These are phyloP conservation scores for Zalerion maritima DNA, from an alignment of 495 filamentous ascomycete genomes.

Conservation along the genomic window DNA sequence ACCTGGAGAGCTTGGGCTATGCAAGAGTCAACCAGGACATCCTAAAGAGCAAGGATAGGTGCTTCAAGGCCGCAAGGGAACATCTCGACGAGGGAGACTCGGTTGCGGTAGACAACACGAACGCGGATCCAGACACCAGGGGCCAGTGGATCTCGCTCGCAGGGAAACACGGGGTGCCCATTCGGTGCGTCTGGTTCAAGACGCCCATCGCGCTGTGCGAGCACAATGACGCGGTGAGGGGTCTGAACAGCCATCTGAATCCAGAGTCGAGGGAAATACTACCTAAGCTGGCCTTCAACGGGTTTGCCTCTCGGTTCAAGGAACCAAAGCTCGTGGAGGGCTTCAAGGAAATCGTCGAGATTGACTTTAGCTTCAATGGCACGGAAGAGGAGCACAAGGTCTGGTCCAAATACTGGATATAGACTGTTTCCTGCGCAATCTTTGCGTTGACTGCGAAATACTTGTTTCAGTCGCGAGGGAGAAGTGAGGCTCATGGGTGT, in stretches of 20 bases:
- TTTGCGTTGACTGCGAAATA: no score
- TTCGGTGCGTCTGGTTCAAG: constrained; percentile 79
- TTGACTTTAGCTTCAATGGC: constrained; percentile 44
- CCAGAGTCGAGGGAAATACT: constrained; percentile 64
- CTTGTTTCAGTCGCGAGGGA: no score
- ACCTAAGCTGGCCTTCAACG: constrained; percentile 64
- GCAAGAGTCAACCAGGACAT: constrained; percentile 81
- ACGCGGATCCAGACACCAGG: constrained; percentile 63
- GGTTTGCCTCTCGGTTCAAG: constrained; percentile 53
- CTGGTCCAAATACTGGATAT: constrained; percentile 66
- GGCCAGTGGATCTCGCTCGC: constrained; percentile 63
- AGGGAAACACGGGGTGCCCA: constrained; percentile 50
- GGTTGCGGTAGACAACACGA: constrained; percentile 79
- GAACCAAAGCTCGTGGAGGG: constrained; percentile 64
- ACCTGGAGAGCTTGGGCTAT: constrained; percentile 67
- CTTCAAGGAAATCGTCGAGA: constrained; percentile 60
- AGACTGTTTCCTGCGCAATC: no score
- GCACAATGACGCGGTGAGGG: constrained; percentile 80
- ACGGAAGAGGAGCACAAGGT: constrained; percentile 40
- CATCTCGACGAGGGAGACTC: constrained; percentile 47
- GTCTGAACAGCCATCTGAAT: constrained; percentile 62
- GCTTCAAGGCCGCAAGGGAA: constrained; percentile 60
- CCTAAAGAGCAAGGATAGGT: constrained; percentile 64
- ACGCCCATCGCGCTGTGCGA: constrained; percentile 56
- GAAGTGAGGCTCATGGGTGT: no score